Base-by-base conservation (phyloP, 306 rosid species). In the Cicer yamashitae region DNA sequence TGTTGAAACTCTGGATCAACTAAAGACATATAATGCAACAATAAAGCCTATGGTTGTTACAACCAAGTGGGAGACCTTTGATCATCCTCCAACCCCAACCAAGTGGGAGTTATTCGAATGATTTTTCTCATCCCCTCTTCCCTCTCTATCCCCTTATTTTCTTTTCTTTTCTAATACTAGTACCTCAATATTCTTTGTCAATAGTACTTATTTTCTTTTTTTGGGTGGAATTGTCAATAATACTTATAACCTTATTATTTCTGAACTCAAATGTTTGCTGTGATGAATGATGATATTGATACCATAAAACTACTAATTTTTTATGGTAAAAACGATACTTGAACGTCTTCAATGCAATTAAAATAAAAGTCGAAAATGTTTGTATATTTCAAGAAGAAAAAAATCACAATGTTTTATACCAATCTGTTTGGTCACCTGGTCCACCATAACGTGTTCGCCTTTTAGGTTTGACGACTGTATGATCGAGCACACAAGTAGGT, bases 1-100 rank as follows among this genome's bases (percentile, higher is more conserved):
- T 73, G 97, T 91, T 12, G 96, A 91, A 82, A 84, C 76, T 4
- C 84, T 93, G 71, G 98, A 93, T 74, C 63, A 3, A 17, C 50
- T 88, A 34, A 91, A 89, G 90, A 77, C 84, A 54, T 80, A 87
- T 65, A 93, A 93, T 81, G 91, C 91, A 46, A 80, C 70, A 47
- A 84, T 80, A 47, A 87, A 87, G 84, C 87, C 89, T 41, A 84
- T 77, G 0, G 82, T 89, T 62, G 91, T 89, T 7, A 85, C 98
- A 17, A 86, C 96, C 43, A 88, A 91, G 75, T 93, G 97, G 98
- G 97, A 91, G 81, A 88, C 88, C 7, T 91, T 93, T 73, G 91
- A 89, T 67, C 77, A 70, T 34, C 43, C 73, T 39, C 75, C 74
- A 7, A 52, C 83, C 9, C 13, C 75, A 1, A 39, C 80, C 57